Base-by-base conservation (phyloP, 2,329 filamentous ascomycete genomes). In the Trichoderma atroviride region DNA sequence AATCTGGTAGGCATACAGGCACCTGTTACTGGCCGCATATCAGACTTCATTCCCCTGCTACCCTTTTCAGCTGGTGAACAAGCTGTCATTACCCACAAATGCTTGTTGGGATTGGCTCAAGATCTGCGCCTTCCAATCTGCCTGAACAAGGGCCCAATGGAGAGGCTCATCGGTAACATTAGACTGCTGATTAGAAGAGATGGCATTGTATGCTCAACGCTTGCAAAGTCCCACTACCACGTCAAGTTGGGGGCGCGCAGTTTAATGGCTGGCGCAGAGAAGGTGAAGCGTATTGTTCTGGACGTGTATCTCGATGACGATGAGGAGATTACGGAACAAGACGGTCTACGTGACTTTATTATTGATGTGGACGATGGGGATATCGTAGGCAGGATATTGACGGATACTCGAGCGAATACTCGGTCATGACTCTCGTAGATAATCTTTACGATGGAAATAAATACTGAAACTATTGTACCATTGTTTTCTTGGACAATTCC, bases 51-150 rank as follows among this genome's bases (percentile, higher is more conserved):
- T 37, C 68, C 68, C 5, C 19, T 69, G 4, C 24, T 69, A 13
- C 68, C 68, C 7, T 69, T 69, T 22, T 60, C 61, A 7, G 9
- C 7, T 19, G 68, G 68, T 22, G 68, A 69, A 69, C 68, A 69
- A 37, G 68, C 61, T 16, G 68, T 69, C 55, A 69, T 69, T 22
- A 69, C 68, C 4, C 68, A 69, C 19, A 69, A 69, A 22, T 69
- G 50, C 22, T n/a, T 69, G 9, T n/a, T 65, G 16, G 68, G 40
- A 14, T 24, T 69, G 56, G 61, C 53, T 7, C n/a, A 64, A 10
- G 56, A 69, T 9, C 35, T 69, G 4, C 68, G 68, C 2, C 22
- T 59, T 7, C 68, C 68, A 1, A 52, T 69, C n/a, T 55, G 3
- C 9, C n/a, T 69, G 35, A 5, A n/a, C 35, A 22, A 40, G n/a